Base-by-base conservation (phyloP, 768 basidiomycete genomes). In the Nevesoporus exiguus region DNA sequence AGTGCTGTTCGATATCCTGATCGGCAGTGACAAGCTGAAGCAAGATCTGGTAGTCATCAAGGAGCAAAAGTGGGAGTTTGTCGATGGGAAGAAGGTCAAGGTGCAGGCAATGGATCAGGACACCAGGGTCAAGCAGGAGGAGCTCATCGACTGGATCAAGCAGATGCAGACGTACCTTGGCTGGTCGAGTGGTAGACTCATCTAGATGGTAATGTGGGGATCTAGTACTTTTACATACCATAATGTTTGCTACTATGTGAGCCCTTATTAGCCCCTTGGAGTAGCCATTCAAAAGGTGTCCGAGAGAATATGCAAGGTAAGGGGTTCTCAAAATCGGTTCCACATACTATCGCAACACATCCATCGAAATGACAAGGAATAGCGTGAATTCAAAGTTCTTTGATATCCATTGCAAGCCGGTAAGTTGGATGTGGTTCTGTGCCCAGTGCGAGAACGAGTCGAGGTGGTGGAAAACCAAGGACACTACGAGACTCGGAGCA, bases 1-100 rank as follows among this genome's bases (percentile, higher is more conserved):
- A 59, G 91, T 92, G 39, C 96, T 95, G 0, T 97, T 93, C 71
- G 94, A 89, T 2, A 80, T 98, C 52, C 90, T 98, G 59, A 74
- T 98, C n/a, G 95, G 93, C 9, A 81, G 80, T 1, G 86, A 89
- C 52, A 96, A 99, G 74, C 74, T 93, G 52, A 85, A 84, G 64
- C 80, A 81, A 43, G 97, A 96, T 5, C 73, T 88, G 36, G 93
- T 97, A 29, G 82, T 85, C 34, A 90, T 99, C 52, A 98, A 98
- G 75, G 87, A 95, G 69, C 96, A 98, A 70, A 80, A 73, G 47
- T 92, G 90, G 90, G 81, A 88, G 63, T 62, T 89, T 22, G 76
- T 83, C 11, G 83, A 85, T 34, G 89, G 87, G 37, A 80, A 82
- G 74, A 91, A 88, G 73, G 75, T 65, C 40, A 81, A 81, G 63